These are phyloP conservation scores for Botrytis fragariae DNA, from an alignment of 2,329 filamentous ascomycete genomes.

Conservation along the genomic window DNA sequence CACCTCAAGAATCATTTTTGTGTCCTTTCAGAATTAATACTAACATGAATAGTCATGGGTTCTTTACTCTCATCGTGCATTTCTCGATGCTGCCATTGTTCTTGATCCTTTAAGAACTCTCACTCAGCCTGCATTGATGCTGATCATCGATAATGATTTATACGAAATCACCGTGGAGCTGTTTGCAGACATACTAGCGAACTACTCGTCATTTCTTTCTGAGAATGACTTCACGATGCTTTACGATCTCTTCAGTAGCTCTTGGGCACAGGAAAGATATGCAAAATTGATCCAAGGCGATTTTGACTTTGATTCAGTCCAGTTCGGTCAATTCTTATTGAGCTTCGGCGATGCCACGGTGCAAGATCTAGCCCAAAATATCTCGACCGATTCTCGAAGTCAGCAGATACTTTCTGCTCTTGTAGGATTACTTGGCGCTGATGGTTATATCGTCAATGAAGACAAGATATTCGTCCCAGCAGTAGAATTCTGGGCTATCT, in stretches of 20 bases:
- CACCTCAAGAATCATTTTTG: not conserved
- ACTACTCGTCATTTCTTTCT: slow-evolving; percentile 62
- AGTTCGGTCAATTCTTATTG: slow-evolving; percentile 65
- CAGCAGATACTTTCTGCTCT: slow-evolving; percentile 56
- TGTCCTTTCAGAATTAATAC: not conserved
- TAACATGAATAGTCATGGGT: slow-evolving; percentile 61
- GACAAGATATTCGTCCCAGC: slow-evolving; percentile 70
- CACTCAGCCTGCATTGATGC: slow-evolving; percentile 57
- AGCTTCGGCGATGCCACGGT: slow-evolving; percentile 67
- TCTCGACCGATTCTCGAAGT: slow-evolving; percentile 47
- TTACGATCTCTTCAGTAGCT: slow-evolving; percentile 57
- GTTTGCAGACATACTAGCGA: slow-evolving; percentile 62
- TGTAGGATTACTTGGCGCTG: slow-evolving; percentile 62
- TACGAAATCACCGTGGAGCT: slow-evolving; percentile 62
- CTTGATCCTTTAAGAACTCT: slow-evolving; percentile 59
- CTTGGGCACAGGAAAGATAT: slow-evolving; percentile 58
- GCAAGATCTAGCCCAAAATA: slow-evolving; percentile 55
- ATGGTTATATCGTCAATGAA: slow-evolving; percentile 67
- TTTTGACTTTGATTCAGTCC: slow-evolving; percentile 61
- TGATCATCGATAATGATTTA: slow-evolving; percentile 56
- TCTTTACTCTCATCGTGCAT: slow-evolving; percentile 66
- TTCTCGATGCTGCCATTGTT: slow-evolving; percentile 55
- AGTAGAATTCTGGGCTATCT: slow-evolving; percentile 79
- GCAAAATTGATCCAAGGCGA: slow-evolving; percentile 56
- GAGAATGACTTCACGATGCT: slow-evolving; percentile 57